Percentiles rank a stretch among this genome's conserved stretches.
These are phyloP conservation scores for Verticillium longisporum DNA, from an alignment of 2,329 filamentous ascomycete genomes.

Conservation along the genomic window DNA sequence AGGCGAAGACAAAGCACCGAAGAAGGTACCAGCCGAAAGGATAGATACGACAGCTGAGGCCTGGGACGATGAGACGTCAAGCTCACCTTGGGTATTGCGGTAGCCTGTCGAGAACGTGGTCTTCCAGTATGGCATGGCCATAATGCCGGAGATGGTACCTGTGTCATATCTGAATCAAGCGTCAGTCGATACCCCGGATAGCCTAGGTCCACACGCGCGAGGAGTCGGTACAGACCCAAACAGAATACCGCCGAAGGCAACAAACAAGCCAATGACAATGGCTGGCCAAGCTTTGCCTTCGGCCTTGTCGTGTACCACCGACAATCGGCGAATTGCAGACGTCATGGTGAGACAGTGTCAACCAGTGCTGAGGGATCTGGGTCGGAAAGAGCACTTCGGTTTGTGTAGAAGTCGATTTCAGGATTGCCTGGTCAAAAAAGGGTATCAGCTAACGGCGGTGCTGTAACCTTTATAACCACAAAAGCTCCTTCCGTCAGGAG, in stretches of 20 bases:
- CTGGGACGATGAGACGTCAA: slow-evolving; percentile 43
- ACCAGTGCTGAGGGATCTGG: neutral
- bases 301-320: neutral
- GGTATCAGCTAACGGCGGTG: too few species aligned
- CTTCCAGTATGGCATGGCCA: slow-evolving; percentile 49
- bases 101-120: slow-evolving; percentile 48
- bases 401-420: neutral
- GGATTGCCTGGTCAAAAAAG: too few species aligned
- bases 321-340: neutral
- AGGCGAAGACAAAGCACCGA: slow-evolving; percentile 58
- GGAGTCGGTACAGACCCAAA: slow-evolving; percentile 30
- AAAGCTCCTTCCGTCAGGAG: neutral
- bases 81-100: slow-evolving; percentile 30
- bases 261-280: slow-evolving; percentile 53
- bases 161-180: slow-evolving; percentile 39
- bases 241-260: slow-evolving; percentile 54
- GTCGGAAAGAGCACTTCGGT: neutral
- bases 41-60: slow-evolving; percentile 66
- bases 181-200: neutral
- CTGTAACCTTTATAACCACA: neutral
- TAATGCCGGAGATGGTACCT: slow-evolving; percentile 50
- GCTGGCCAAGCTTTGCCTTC: slow-evolving; percentile 53
- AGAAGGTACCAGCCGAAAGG: slow-evolving; percentile 70
- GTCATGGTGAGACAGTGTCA: neutral
- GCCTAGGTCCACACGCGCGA: too few species aligned